Base-by-base conservation (phyloP, 2,329 filamentous ascomycete genomes). In the Diaporthe nobilis region DNA sequence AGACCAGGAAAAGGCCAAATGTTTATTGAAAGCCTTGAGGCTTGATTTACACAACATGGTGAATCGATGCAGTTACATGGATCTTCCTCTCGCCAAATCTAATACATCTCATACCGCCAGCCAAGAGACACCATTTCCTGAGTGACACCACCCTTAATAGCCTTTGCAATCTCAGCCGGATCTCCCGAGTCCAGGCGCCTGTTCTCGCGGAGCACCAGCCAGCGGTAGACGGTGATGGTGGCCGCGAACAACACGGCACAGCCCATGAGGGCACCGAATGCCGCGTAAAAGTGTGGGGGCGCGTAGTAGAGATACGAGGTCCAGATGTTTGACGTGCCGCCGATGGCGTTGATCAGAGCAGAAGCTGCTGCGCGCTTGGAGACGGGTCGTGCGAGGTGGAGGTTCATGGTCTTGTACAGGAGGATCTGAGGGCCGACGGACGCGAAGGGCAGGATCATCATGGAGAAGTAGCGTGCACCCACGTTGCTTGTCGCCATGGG, bases 81-180 rank as follows among this genome's bases (percentile, higher is more conserved):
- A 17, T 39, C 10, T 20, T 5, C 13, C 28, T 12, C 20, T 1
- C 20, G 3, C 22, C 12, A 37, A 12, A 25, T 53, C 22, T 68
- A 85, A 73, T 83, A 86, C 84, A 86, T 86, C 76, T 86, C 85
- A 72, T 86, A 86, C 7, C 85, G 83, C 85, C 85, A 87, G 47
- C 80, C 80, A 13, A 87, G 77, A 34, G 82, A 80, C 12, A 86
- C 80, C 85, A 86, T 86, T 77, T 87, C 84, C 67, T 85, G 82
- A 0, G 85, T 87, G 5, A 86, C 85, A 12, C 85, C 85, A 4
- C 83, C 83, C 72, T 83, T 85, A 22, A 85, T 80, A 5, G 82
- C 85, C 79, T 85, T 85, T 0, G 81, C 83, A 74, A 86, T 82
- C 72, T 82, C 51, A 4, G 78, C 81, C 1, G 80, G 80, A n/a